Percentiles rank a stretch among this genome's conserved stretches.
Conservation (phyloP, 768 basidiomycete genomes). For the Lentinula raphanica region DNA sequence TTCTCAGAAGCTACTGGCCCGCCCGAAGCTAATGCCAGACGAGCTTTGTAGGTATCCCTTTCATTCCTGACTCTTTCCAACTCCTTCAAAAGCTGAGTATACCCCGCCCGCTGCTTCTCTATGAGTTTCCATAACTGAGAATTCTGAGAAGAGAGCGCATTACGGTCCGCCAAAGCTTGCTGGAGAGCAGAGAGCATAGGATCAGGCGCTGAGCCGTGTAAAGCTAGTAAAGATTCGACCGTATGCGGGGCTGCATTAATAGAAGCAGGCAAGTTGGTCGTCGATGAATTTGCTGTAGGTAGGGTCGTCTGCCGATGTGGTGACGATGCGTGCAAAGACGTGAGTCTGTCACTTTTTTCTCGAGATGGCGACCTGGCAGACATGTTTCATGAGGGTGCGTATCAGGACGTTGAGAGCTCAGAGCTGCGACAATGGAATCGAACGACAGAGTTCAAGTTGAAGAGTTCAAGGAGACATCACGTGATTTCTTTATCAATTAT, state of each 20-base stretch:
- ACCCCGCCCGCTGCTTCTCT: conserved; percentile 85
- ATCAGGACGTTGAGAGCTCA: neutral
- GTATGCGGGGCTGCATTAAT: conserved; percentile 35
- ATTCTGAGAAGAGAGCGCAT: conserved; percentile 76
- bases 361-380: neutral
- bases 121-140: conserved; percentile 92
- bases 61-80: conserved; percentile 80
- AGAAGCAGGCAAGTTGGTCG: conserved; percentile 18
- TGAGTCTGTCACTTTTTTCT: neutral
- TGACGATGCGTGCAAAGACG: neutral
- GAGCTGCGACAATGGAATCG: neutral
- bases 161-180: conserved; percentile 73
- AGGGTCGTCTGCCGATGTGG: conserved; percentile 8
- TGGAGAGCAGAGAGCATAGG: conserved; percentile 69
- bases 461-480: neutral
- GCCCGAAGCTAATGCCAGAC: conserved; percentile 27
- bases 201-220: conserved; percentile 48
- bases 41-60: conserved; percentile 63
- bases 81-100: conserved; percentile 76
- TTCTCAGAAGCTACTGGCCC: conserved; percentile 22
- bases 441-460: neutral
- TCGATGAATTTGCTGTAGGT: conserved; percentile 14
- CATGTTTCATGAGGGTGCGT: neutral
- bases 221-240: conserved; percentile 48
- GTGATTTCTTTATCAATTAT: neutral